Percentiles rank a stretch among this genome's conserved stretches.
phyloP scores from a whole-genome alignment of 164 flowering plant species.

The Dillenia suffruticosa region DNA sequence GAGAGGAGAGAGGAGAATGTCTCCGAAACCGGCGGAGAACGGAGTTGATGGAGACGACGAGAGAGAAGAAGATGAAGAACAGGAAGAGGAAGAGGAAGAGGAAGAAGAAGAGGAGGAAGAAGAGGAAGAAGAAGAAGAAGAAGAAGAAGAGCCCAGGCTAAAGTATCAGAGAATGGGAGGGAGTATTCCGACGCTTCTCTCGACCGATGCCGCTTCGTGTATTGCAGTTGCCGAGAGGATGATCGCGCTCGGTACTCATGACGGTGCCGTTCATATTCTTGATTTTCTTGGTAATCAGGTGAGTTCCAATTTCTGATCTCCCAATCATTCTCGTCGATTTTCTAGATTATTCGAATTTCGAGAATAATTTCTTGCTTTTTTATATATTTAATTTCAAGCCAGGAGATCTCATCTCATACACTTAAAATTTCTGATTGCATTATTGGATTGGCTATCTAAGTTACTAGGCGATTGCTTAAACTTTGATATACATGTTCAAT shows the following conservation, averaged over 20 bases:
- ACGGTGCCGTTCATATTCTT: conserved; percentile 82
- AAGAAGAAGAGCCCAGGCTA: conserved; percentile 94
- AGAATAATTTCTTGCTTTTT: no score
- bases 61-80: conserved; percentile 39
- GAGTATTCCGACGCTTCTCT: conserved; percentile 63
- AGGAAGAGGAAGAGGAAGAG: conserved; percentile 38
- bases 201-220: conserved; percentile 80
- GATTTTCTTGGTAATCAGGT: conserved; percentile 98
- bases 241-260: conserved; percentile 98
- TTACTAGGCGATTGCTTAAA: no score
- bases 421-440: no score
- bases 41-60: conserved; percentile 91
- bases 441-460: no score
- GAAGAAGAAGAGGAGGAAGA: conserved; percentile 50
- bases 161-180: conserved; percentile 99
- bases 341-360: neutral
- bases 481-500: no score
- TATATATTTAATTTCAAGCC: no score
- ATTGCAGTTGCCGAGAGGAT: conserved; percentile 91
- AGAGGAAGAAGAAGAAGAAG: conserved; percentile 71
- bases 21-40: conserved; percentile 57
- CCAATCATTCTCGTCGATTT: no score
- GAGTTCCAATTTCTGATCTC: neutral
- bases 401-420: no score
- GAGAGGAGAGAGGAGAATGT: conserved; percentile 7